Base-by-base conservation (phyloP, 1,139 yeast genomes). In the Wickerhamomyces sp. region DNA sequence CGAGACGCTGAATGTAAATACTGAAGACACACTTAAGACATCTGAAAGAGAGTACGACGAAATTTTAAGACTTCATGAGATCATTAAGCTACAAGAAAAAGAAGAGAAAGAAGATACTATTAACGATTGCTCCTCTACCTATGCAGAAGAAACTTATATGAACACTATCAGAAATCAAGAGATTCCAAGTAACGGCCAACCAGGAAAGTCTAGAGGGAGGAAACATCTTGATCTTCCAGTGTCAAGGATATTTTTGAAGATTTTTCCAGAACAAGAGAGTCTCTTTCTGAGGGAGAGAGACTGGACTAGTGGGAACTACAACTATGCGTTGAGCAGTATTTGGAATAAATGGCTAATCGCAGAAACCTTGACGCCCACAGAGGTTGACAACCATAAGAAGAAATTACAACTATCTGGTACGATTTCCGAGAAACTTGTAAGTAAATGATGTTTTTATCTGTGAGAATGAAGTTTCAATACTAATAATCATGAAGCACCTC, bases 111-210 rank as follows among this genome's bases (percentile, higher is more conserved):
- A 32, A 12, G 35, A 32, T 25, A 25, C 28, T 3, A 29, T 24
- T 4, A 18, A 25, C 10, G 35, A 32, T n/a, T 32, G 28, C 26
- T 32, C 40, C 12, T 21, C 29, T 2, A 15, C 18, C 3, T 30
- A 36, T 19, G 42, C 37, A 3, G 34, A 35, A 15, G 34, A 35
- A 14, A 39, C 42, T 1, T 31, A 37, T 26, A 28, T 36, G 15
- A 40, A 40, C 19, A 40, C 42, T 3, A 12, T 40, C 5, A 40
- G 35, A 31, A 40, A 40, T 12, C 38, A 40, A 26, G 12, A 34
- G 7, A 31, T 40, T n/a, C 17, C 22, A 17, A n/a, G n/a, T n/a
- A n/a, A 13, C 34, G 6, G 8, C 27, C 5, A 30, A 19, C 7
- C 21, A 29, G 18, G 3, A n/a, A 19, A 7, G 14, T 19, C 34